phyloP scores from a whole-genome alignment of 176 grass and related monocot genomes.

The Eragrostis nindensis region DNA sequence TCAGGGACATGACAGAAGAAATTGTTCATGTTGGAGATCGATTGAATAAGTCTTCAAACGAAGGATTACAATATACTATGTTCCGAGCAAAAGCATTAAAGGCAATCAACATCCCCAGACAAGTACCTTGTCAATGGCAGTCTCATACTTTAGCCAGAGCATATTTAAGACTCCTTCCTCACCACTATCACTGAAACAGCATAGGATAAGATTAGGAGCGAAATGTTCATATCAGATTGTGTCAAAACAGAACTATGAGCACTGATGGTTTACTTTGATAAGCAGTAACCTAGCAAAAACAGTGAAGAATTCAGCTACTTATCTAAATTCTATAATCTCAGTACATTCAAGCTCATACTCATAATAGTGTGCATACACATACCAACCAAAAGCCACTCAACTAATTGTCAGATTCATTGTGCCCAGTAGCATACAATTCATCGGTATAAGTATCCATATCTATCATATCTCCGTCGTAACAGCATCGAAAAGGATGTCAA shows the following conservation, averaged over 20 bases:
- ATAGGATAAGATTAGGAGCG: constrained; percentile 11
- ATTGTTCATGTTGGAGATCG: not conserved
- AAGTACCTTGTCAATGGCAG: constrained; percentile 87
- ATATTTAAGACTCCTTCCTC: constrained; percentile 73
- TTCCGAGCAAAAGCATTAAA: constrained; percentile 9
- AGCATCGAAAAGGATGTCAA: not conserved
- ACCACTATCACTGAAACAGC: constrained; percentile 57
- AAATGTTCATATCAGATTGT: constrained; percentile 4
- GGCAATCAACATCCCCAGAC: constrained; percentile 1
- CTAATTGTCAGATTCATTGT: not conserved
- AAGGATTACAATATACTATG: not conserved
- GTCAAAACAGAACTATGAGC: not conserved
- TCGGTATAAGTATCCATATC: not conserved
- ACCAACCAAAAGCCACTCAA: constrained; percentile 20
- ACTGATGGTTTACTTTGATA: constrained; percentile 6
- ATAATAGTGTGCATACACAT: not conserved
- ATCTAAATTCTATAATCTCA: not conserved
- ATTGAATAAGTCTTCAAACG: not conserved
- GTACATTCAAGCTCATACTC: not conserved
- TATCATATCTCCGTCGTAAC: not conserved
- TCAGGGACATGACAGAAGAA: constrained; percentile 3
- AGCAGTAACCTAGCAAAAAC: not conserved
- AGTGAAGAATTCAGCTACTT: not conserved
- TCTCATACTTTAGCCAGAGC: constrained; percentile 92
- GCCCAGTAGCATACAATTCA: not conserved